A percentile compares a stretch with the other conserved stretches of the same genome.
These are phyloP conservation scores for Lasiodiplodia citricola DNA, from an alignment of 2,329 filamentous ascomycete genomes.

Conservation along the genomic window DNA sequence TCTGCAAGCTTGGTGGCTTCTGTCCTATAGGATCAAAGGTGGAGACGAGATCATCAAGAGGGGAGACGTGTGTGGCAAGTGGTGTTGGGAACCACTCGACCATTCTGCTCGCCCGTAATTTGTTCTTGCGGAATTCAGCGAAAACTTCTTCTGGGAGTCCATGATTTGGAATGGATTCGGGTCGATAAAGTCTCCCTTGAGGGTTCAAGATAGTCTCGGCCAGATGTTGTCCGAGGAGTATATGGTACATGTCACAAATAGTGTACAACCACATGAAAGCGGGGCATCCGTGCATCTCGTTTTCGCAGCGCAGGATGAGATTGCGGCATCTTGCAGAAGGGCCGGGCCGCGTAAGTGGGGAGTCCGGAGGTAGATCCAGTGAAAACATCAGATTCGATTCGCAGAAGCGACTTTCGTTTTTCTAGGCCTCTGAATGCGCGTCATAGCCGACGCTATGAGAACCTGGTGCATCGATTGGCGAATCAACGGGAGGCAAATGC, in stretches of 20 bases:
- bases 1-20: neutral
- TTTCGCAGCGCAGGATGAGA: neutral
- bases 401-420: no score
- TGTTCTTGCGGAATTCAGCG: no score
- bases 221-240: neutral
- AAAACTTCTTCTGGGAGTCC: no score
- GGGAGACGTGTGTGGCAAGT: neutral
- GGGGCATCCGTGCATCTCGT: constrained; percentile 5
- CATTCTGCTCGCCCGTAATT: neutral
- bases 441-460: neutral
- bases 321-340: constrained; percentile 18
- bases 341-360: constrained; percentile 6
- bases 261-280: neutral
- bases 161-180: no score
- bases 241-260: neutral
- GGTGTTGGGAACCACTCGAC: neutral
- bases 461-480: neutral
- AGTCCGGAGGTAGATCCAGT: neutral
- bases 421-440: neutral
- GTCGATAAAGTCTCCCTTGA: no score
- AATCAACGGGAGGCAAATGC: neutral
- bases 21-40: neutral
- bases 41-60: neutral
- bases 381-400: neutral
- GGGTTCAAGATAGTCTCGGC: no score